Conservation (phyloP, 768 basidiomycete genomes). For the Trametes maxima region DNA sequence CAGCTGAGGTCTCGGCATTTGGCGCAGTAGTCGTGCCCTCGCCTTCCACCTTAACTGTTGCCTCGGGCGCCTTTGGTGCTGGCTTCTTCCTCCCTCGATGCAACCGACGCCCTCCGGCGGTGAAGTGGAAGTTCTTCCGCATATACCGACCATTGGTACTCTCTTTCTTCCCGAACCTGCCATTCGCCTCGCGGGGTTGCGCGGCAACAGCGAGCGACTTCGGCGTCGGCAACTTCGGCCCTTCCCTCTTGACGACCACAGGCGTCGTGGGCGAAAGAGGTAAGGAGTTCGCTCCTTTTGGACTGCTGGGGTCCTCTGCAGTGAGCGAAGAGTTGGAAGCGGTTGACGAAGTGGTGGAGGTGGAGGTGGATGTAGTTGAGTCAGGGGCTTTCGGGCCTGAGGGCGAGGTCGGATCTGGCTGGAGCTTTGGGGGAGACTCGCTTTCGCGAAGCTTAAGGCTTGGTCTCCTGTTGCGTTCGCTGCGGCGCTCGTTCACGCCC, state of each 20-base stretch:
- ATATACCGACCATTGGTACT: conserved; percentile 47
- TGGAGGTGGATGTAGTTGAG: conserved; percentile 14
- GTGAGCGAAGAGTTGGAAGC: conserved; percentile 12
- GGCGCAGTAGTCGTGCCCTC: neutral
- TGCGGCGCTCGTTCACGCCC: conserved; percentile 31
- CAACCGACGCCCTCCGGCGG: conserved; percentile 22
- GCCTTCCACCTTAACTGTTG: neutral
- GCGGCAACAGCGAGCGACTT: conserved; percentile 48
- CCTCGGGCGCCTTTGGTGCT: conserved; percentile 3
- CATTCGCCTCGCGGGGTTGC: conserved; percentile 66
- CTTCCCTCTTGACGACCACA: conserved; percentile 9
- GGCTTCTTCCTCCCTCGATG: conserved; percentile 10
- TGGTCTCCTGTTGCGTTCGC: conserved; percentile 35
- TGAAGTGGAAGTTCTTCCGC: conserved; percentile 37
- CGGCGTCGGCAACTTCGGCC: conserved; percentile 33
- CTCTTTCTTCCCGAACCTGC: conserved; percentile 67
- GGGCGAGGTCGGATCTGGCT: neutral
- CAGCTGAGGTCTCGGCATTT: neutral
- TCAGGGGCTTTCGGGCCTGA: conserved; percentile 15
- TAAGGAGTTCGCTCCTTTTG: conserved; percentile 6
- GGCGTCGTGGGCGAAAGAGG: conserved; percentile 2
- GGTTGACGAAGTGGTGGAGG: neutral
- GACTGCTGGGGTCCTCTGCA: conserved; percentile 11
- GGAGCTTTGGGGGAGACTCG: conserved; percentile 26
- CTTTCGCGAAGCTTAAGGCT: conserved; percentile 37